phyloP scores from a whole-genome alignment of 2,329 filamentous ascomycete genomes.

The Cryphonectria parasitica region DNA sequence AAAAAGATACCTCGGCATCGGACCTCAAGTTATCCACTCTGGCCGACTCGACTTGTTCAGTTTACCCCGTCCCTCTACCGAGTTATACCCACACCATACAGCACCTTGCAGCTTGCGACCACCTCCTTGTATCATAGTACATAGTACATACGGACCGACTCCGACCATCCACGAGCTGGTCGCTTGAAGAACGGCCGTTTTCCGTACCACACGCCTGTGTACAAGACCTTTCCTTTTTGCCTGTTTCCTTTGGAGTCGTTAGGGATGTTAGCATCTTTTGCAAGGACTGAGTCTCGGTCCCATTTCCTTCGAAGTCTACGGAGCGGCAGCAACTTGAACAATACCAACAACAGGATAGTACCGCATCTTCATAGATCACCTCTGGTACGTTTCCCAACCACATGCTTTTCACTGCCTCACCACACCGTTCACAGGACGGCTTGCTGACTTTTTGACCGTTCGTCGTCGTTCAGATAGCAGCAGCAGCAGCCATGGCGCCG shows the following conservation, averaged over 20 bases:
- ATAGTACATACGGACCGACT: neutral
- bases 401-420: conserved; percentile 18
- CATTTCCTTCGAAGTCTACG: conserved; percentile 18
- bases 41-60: neutral
- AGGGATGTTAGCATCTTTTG: conserved; percentile 43
- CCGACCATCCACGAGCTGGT: conserved; percentile 12
- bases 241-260: conserved; percentile 27
- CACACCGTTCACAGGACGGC: conserved; percentile 3
- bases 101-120: neutral
- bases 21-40: conserved; percentile 10
- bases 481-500: conserved; percentile 55
- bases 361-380: conserved; percentile 33
- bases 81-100: conserved; percentile 17
- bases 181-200: conserved; percentile 16
- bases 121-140: neutral
- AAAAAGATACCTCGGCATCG: conserved; percentile 27
- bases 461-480: conserved; percentile 34
- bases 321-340: conserved; percentile 19
- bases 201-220: conserved; percentile 4
- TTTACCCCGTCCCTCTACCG: conserved; percentile 20
- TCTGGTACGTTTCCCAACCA: conserved; percentile 33
- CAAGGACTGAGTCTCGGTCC: conserved; percentile 42
- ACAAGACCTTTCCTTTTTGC: neutral
- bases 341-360: conserved; percentile 36
- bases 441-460: conserved; percentile 7